Evolutionary conservation across 2,329 filamentous ascomycete species (phyloP).

Genomic region (Aspergillus caelatus): DNA sequence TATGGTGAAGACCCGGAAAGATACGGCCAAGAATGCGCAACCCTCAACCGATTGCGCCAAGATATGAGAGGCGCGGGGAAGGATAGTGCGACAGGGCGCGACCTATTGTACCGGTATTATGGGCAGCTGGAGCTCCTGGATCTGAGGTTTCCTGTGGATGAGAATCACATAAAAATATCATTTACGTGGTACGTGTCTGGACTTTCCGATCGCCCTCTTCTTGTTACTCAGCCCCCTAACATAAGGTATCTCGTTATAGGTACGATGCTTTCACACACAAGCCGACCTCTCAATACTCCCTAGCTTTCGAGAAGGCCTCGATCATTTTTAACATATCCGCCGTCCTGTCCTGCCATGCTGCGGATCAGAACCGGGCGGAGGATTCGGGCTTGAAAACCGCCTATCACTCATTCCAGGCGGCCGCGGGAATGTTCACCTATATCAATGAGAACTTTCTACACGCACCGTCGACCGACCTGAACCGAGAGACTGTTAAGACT

Average conservation of each 20-base stretch:
- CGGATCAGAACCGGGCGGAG: conserved; percentile 86
- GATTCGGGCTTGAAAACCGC: conserved; percentile 93
- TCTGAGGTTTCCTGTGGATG: conserved; percentile 92
- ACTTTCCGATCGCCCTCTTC: not conserved
- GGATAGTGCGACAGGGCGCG: conserved; percentile 89
- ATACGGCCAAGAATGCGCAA: conserved; percentile 92
- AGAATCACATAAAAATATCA: conserved; percentile 98
- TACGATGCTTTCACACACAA: conserved; percentile 99
- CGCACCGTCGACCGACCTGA: conserved; percentile 93
- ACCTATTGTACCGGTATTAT: conserved; percentile 95
- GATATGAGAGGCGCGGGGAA: conserved; percentile 98
- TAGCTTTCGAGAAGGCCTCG: conserved; percentile 97
- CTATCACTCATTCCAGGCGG: conserved; percentile 97
- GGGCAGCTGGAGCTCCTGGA: conserved; percentile 94
- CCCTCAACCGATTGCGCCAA: conserved; percentile 91
- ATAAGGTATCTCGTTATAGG: conserved; percentile 54
- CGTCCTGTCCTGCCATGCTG: conserved; percentile 92
- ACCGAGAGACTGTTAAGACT: conserved; percentile 92
- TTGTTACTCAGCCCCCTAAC: conserved; percentile 10
- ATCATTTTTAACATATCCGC: conserved; percentile 99
- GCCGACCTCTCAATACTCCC: conserved; percentile 91
- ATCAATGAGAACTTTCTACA: conserved; percentile 99
- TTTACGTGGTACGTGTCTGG: conserved; percentile 78
- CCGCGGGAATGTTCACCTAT: conserved; percentile 99
- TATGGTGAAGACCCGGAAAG: conserved; percentile 97